Evolutionary conservation across 2,329 filamentous ascomycete genomes (phyloP).

Genomic region (Dothistroma pini): DNA sequence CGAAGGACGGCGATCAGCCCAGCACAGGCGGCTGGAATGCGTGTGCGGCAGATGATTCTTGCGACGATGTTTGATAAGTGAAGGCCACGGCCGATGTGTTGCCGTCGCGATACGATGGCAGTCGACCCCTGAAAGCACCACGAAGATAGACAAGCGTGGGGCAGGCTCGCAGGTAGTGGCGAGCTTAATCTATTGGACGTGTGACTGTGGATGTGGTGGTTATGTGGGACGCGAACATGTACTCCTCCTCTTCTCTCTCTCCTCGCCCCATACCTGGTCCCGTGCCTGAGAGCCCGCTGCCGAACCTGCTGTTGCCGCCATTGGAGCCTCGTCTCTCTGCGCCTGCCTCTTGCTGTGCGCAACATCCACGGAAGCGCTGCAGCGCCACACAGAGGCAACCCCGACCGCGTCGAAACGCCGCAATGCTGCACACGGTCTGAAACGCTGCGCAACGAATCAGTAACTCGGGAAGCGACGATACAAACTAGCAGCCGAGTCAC

Average conservation of each 20-base stretch:
- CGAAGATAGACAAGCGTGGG: neutral
- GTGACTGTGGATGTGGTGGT: neutral
- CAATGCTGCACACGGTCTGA: neutral
- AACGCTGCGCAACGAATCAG: neutral
- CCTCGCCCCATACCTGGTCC: neutral
- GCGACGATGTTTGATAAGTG: neutral
- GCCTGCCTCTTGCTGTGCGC: neutral
- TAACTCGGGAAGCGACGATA: neutral
- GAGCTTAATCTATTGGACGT: neutral
- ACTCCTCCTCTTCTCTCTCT: neutral
- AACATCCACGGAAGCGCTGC: neutral
- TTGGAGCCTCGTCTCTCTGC: neutral
- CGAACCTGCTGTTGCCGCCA: neutral
- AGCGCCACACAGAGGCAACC: neutral
- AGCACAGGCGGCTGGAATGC: neutral
- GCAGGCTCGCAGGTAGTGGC: neutral
- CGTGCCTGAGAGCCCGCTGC: neutral
- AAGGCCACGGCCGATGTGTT: neutral
- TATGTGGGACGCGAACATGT: neutral
- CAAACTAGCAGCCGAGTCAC: neutral
- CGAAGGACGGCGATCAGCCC: neutral
- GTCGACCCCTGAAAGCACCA: neutral
- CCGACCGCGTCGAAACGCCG: neutral
- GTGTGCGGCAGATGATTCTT: neutral
- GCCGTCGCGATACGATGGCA: neutral